Evolutionary conservation across 805 yeast genomes (phyloP), one percentile per base, ranked within the genome.

Genomic region (Teunomyces aglyptinius): DNA sequence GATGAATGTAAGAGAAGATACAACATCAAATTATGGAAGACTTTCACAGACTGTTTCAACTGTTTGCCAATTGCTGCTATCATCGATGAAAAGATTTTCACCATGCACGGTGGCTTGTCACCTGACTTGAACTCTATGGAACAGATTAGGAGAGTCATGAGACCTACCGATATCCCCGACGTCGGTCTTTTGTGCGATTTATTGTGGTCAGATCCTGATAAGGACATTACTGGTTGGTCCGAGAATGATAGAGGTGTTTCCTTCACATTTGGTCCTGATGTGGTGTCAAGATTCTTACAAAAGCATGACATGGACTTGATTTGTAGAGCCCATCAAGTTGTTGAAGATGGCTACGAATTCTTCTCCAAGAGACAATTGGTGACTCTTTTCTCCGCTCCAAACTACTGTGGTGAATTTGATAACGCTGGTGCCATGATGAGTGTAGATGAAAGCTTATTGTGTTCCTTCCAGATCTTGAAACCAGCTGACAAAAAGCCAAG

Each of bases 341-440:
- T 92, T 51, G 99, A 92, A 74, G 99, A 92, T 70, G 99, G 99
- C 56, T 92, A 94, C 70, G 98, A 92, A 75, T 92, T 92, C 66
- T 92, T 94, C 70, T 82, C 94, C 54, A 92, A 92, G 69, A 86
- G 98, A 64, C 98, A 92, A 71, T 80, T 92, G 64, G 98, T 92
- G 42, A 92, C 99, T 27, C 77, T 92, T 56, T 92, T 92, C 67
- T 84, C 94, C 45, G 99, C 99, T 48, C 99, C 99, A 58, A 94
- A 94, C 71, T 91, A 91, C 68, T 94, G 98, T 79, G 99, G 99
- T 60, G 98, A 94, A 70, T 92, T 92, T 65, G 99, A 92, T 70
- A 92, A 92, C 64, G 97, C 98, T 2, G 99, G 98, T 63, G 99
- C 99, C 35, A 94, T 94, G 98, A 92, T 92, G 99, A 83, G 95